Evolutionary conservation across 2,329 filamentous ascomycete genomes (phyloP), one percentile per base, ranked within the genome.

Genomic region (Ascomycota sp.): DNA sequence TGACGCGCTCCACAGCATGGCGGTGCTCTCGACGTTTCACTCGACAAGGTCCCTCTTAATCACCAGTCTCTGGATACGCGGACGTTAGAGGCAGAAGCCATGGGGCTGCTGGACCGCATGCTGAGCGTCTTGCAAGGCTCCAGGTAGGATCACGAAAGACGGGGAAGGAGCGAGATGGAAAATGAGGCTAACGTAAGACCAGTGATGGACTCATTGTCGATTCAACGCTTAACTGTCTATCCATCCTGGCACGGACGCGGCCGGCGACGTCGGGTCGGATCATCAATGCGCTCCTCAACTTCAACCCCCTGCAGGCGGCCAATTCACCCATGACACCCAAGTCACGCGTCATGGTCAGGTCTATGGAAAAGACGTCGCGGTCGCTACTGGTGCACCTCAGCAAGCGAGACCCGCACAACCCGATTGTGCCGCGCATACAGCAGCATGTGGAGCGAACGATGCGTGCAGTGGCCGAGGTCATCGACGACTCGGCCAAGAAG

Each of bases 291-390:
- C 63, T 95, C 20, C 62, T 98, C 39, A 83, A 73, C 49, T 98
- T 94, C 63, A 93, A 93, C 45, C 89, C 89, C 1, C 57, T 94
- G 27, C 82, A 78, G 51, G 67, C 81, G 38, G 80, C 78, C 33
- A 76, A 70, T 42, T 69, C 71, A 2, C 74, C 77, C 4, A 68
- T 91, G 59, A 86, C 78, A 1, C 67, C 81, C 3, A 81, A 74
- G 45, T 67, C 69, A 29, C 82, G 77, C 41, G 76, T 98, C 35
- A 70, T 86, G 42, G 66, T 92, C 36, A 82, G 75, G 52, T 95
- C 86, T 5, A 89, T 98, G 72, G 86, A 94, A 51, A 82, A 92
- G 47, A 98, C 89, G 17, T 79, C 79, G 3, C 70, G 83, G 42
- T 72, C 83, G 40, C 57, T 98, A 28, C 62, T 95, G 24, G 66